Evolutionary conservation across 805 yeast genomes (phyloP).

Genomic region (Wickerhamiella domercqiae): DNA sequence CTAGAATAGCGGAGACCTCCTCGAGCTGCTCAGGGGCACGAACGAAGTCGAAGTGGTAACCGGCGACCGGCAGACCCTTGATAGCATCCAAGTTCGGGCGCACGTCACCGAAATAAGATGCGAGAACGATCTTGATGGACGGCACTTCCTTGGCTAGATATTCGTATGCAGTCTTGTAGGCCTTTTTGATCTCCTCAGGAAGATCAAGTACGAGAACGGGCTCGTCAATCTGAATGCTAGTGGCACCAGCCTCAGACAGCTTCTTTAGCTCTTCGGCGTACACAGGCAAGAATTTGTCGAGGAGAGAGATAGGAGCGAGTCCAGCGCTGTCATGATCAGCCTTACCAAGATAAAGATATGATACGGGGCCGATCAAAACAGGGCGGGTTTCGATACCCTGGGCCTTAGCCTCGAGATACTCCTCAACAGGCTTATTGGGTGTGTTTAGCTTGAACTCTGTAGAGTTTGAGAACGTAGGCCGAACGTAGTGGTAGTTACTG

Average conservation of each 20-base stretch:
- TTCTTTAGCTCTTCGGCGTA: conserved; percentile 79
- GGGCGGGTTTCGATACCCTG: conserved; percentile 97
- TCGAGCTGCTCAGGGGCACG: conserved; percentile 95
- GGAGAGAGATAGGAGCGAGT: conserved; percentile 79
- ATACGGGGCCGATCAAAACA: conserved; percentile 90
- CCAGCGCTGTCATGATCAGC: conserved; percentile 96
- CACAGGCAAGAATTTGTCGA: conserved; percentile 82
- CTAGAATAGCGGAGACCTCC: conserved; percentile 52
- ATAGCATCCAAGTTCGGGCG: conserved; percentile 88
- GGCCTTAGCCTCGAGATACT: conserved; percentile 94
- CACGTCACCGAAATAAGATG: conserved; percentile 97
- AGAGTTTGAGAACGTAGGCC: conserved; percentile 95
- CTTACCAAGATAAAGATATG: conserved; percentile 90
- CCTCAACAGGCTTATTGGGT: conserved; percentile 80
- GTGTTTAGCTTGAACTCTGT: conserved; percentile 94
- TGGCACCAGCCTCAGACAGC: conserved; percentile 90
- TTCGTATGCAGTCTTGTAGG: conserved; percentile 79
- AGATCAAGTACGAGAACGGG: conserved; percentile 91
- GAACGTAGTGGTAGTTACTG: conserved; percentile 98
- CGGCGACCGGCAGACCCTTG: conserved; percentile 81
- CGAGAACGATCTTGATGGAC: conserved; percentile 64
- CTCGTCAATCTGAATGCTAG: conserved; percentile 91
- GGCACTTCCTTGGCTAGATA: conserved; percentile 50
- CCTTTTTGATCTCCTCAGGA: conserved; percentile 66
- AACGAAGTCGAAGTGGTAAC: conserved; percentile 91